A percentile compares a stretch with the other conserved stretches of the same genome.
phyloP scores from a whole-genome alignment of 1,284 basidiomycete species.

The Pisolithus thermaeus region DNA sequence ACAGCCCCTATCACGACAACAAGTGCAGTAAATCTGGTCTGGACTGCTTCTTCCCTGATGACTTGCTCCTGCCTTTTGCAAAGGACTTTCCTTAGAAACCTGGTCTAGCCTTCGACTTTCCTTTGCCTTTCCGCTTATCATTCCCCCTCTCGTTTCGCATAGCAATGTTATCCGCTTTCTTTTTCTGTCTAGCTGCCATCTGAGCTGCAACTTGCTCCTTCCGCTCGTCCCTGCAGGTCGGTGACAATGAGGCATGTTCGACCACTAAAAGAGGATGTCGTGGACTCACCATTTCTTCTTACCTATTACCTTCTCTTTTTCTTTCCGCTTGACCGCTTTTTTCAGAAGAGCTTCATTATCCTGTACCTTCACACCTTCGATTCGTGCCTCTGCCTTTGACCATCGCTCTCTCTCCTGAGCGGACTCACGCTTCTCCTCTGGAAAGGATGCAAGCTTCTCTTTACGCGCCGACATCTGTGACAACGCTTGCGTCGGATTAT shows the following conservation, averaged over 20 bases:
- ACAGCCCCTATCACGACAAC: background rate
- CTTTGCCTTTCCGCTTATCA: constrained; percentile 59
- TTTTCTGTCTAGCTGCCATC: constrained; percentile 81
- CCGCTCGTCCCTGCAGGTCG: constrained; percentile 57
- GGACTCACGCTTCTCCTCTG: constrained; percentile 74
- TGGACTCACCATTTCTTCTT: constrained; percentile 77
- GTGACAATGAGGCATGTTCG: constrained; percentile 3
- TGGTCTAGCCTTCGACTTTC: constrained; percentile 62
- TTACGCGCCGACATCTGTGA: constrained; percentile 71
- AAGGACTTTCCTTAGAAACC: constrained; percentile 81
- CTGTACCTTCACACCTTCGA: constrained; percentile 82
- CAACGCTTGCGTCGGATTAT: constrained; percentile 82
- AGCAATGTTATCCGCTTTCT: too few species aligned
- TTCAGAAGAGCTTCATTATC: constrained; percentile 80
- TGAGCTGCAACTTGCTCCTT: constrained; percentile 69
- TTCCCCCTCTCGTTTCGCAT: constrained; percentile 72
- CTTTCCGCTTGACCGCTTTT: constrained; percentile 85
- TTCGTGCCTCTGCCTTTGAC: constrained; percentile 79
- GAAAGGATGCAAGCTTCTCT: constrained; percentile 64
- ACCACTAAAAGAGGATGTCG: background rate
- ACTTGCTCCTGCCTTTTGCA: constrained; percentile 47
- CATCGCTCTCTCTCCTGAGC: constrained; percentile 78
- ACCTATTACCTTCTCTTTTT: constrained; percentile 81
- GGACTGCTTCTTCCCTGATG: constrained; percentile 3
- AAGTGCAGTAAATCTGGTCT: background rate